Base-by-base conservation (phyloP, 208 protist genomes). In the Phytomonas francai region DNA sequence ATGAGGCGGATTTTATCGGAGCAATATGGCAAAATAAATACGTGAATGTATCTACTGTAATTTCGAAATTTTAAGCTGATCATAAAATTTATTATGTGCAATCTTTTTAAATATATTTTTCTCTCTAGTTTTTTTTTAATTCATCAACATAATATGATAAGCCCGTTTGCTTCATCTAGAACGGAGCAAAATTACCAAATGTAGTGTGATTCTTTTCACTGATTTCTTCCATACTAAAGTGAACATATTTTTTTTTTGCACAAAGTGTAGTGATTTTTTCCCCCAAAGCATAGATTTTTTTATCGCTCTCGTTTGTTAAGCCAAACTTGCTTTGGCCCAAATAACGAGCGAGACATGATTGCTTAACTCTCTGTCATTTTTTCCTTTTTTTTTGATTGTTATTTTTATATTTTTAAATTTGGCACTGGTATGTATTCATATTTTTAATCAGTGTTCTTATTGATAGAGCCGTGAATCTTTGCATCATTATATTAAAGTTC, bases 11-110 rank as follows among this genome's bases (percentile, higher is more conserved):
- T 11, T 45, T 71, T 69, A 28, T 51, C 42, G 3, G 49, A 31
- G 30, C 4, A 27, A 80, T 77, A 64, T 60, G 68, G 11, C 56
- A 56, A n/a, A 74, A 65, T 31, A 67, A 71, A 32, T 57, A 64
- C 5, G 32, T 58, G 65, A 28, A 19, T 2, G 8, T 29, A 64
- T 57, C 64, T 8, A 8, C 2, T 66, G 14, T 57, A 16, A 27
- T 63, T 65, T 71, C 32, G 60, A 31, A 42, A 42, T 65, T 42
- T 39, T n/a, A 36, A 59, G 27, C 27, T 14, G 3, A 9, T 8
- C 65, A 66, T 32, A 68, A 14, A 28, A 36, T 29, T 4, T 66
- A 30, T 63, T 30, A 28, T 28, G 9, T 6, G 19, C 30, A 65
- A 28, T 65, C 42, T 67, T 68, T 68, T 67, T 75, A 14, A 34